Evolutionary conservation across 2,329 filamentous ascomycete species (phyloP).

Genomic region (Acrodontium crateriforme): DNA sequence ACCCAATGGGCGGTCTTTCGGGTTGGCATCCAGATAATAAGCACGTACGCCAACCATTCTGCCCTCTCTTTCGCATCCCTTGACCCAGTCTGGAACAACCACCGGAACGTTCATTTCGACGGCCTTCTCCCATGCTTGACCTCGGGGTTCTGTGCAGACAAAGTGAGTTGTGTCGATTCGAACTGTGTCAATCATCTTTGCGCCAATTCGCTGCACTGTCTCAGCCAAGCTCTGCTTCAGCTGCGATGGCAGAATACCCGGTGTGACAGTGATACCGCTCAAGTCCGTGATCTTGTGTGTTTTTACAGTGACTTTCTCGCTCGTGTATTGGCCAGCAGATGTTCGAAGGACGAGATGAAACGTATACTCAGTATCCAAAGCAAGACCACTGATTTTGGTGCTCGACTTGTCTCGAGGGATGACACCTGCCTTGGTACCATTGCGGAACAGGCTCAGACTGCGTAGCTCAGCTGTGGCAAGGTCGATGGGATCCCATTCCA

Average conservation of each 20-base stretch:
- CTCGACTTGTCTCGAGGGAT: slow-evolving; percentile 85
- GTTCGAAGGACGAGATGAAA: slow-evolving; percentile 90
- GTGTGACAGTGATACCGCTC: slow-evolving; percentile 86
- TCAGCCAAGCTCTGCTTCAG: slow-evolving; percentile 58
- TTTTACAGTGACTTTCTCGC: slow-evolving; percentile 69
- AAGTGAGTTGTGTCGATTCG: slow-evolving; percentile 98
- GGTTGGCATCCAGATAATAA: slow-evolving; percentile 86
- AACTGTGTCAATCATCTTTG: slow-evolving; percentile 77
- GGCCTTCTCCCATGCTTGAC: slow-evolving; percentile 87
- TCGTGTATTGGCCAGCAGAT: slow-evolving; percentile 72
- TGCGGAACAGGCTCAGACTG: slow-evolving; percentile 81
- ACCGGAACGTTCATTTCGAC: slow-evolving; percentile 97
- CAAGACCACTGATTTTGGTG: slow-evolving; percentile 92
- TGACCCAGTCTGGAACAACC: slow-evolving; percentile 91
- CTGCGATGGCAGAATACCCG: slow-evolving; percentile 65
- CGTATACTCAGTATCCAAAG: slow-evolving; percentile 90
- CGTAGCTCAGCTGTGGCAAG: slow-evolving; percentile 85
- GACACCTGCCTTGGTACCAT: slow-evolving; percentile 89
- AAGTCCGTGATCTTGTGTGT: slow-evolving; percentile 99
- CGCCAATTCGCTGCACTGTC: slow-evolving; percentile 78
- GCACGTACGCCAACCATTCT: slow-evolving; percentile 87
- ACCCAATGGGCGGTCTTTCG: slow-evolving; percentile 43
- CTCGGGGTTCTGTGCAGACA: slow-evolving; percentile 85
- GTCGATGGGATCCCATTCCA: slow-evolving; percentile 94
- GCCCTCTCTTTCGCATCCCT: slow-evolving; percentile 87